Conservation (phyloP, 129 eudicot species). For the Tagetes erecta region DNA sequence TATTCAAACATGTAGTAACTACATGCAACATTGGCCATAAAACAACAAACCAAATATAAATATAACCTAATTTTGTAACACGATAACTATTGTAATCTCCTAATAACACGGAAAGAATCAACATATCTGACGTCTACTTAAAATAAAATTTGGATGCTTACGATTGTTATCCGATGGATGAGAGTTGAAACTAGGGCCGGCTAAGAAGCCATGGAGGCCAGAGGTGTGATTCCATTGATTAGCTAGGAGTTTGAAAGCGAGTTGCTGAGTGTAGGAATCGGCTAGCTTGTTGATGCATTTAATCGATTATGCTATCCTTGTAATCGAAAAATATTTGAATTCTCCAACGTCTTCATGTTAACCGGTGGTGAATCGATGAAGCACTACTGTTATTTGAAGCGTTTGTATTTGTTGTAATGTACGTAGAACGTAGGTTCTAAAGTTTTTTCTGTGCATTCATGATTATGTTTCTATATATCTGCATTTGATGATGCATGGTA, state of each 20-base stretch:
- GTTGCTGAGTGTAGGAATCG: conserved; percentile 55
- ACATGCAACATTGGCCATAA: no score
- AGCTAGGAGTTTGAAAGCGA: conserved; percentile 53
- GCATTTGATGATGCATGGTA: no score
- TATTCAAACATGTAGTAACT: no score
- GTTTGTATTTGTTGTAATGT: neutral
- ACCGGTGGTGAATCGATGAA: conserved; percentile 7
- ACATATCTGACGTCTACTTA: neutral
- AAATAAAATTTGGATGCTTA: neutral
- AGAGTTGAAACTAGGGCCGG: conserved; percentile 37
- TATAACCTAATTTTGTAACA: conserved; percentile 20
- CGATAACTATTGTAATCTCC: neutral
- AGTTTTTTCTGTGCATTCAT: no score
- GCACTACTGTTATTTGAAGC: neutral
- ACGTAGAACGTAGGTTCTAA: no score
- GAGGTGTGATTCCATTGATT: conserved; percentile 71
- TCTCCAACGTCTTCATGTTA: conserved; percentile 70
- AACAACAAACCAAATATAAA: neutral
- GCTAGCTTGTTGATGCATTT: conserved; percentile 52
- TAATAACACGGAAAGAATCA: no score
- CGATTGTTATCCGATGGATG: conserved; percentile 40
- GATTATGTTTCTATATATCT: no score
- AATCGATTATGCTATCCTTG: conserved; percentile 49
- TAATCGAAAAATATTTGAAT: conserved; percentile 48
- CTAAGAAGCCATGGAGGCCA: conserved; percentile 53